These are phyloP conservation scores for Lodderomyces beijingensis DNA, from an alignment of 1,139 yeast species.

Conservation along the genomic window DNA sequence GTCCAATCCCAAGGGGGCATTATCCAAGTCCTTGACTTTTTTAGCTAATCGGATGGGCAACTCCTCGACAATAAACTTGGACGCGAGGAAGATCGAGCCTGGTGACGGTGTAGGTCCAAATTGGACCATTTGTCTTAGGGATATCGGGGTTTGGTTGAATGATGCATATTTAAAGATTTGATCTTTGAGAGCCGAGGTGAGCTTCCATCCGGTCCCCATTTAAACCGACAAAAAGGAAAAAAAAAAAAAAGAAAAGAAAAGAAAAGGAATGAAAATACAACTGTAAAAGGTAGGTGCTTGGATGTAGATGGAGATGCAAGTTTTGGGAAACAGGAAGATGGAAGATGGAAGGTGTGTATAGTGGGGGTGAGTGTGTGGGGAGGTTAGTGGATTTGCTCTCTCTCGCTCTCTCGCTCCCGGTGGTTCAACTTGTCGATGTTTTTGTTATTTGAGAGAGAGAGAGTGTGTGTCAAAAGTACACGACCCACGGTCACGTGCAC, in stretches of 20 bases:
- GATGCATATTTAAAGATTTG: constrained; percentile 57
- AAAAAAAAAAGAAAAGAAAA: background rate
- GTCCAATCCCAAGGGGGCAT: constrained; percentile 70
- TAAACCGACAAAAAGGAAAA: background rate
- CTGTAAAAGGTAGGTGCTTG: no score
- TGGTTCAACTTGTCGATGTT: no score
- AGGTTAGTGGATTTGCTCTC: no score
- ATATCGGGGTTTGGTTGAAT: constrained; percentile 79
- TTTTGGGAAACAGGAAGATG: no score
- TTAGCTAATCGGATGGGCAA: constrained; percentile 84
- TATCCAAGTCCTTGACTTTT: constrained; percentile 79
- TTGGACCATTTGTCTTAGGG: constrained; percentile 88
- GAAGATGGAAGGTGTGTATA: no score
- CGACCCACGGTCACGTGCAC: no score
- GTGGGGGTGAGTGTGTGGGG: no score
- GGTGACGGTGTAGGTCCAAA: constrained; percentile 77
- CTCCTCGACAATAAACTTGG: constrained; percentile 82
- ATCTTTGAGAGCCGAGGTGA: constrained; percentile 35
- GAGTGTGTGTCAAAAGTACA: no score
- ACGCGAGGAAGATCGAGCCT: constrained; percentile 77
- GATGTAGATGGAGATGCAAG: no score
- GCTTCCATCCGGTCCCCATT: constrained; percentile 48
- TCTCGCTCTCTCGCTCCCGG: no score
- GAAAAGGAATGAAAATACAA: background rate
- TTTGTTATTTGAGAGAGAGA: no score